Conservation (phyloP, 2,329 filamentous ascomycete genomes). For the Furcasterigmium sp. region DNA sequence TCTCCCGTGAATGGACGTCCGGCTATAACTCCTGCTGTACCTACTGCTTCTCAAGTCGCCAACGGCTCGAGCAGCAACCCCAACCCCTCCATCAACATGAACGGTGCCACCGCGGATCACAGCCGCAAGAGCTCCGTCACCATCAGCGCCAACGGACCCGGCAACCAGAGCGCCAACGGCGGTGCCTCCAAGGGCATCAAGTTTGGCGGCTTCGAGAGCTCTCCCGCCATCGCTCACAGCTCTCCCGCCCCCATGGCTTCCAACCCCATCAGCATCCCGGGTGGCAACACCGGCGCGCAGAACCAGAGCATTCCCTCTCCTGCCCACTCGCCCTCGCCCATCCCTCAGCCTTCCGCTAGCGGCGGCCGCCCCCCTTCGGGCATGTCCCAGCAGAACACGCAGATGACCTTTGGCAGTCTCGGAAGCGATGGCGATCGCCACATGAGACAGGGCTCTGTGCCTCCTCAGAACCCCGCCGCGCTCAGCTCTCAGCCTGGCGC, state of each 20-base stretch:
- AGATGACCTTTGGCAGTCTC: slow-evolving; percentile 80
- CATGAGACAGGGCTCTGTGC: slow-evolving; percentile 61
- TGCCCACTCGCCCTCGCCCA: slow-evolving; percentile 84
- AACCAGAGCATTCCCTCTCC: slow-evolving; percentile 74
- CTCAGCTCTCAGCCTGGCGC: slow-evolving; percentile 58
- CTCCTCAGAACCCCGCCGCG: slow-evolving; percentile 51
- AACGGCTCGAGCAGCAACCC: slow-evolving; percentile 49
- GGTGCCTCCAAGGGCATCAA: slow-evolving; percentile 63
- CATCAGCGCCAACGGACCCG: slow-evolving; percentile 78
- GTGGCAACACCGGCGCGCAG: slow-evolving; percentile 41
- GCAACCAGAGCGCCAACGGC: slow-evolving; percentile 72
- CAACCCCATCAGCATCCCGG: slow-evolving; percentile 58
- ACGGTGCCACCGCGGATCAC: slow-evolving; percentile 69
- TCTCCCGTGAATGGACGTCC: slow-evolving; percentile 83
- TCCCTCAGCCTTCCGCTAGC: slow-evolving; percentile 78
- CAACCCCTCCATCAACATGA: slow-evolving; percentile 33
- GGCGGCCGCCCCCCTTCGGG: slow-evolving; percentile 82
- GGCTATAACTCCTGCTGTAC: slow-evolving; percentile 64
- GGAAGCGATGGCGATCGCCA: slow-evolving; percentile 72
- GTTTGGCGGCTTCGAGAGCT: slow-evolving; percentile 74
- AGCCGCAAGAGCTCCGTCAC: slow-evolving; percentile 84
- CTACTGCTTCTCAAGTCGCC: slow-evolving; percentile 56
- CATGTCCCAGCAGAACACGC: slow-evolving; percentile 60
- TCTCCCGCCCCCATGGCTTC: slow-evolving; percentile 51
- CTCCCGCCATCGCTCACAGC: slow-evolving; percentile 62